phyloP scores from a whole-genome alignment of 148 eudicot species.

The Rhododendron henanense region DNA sequence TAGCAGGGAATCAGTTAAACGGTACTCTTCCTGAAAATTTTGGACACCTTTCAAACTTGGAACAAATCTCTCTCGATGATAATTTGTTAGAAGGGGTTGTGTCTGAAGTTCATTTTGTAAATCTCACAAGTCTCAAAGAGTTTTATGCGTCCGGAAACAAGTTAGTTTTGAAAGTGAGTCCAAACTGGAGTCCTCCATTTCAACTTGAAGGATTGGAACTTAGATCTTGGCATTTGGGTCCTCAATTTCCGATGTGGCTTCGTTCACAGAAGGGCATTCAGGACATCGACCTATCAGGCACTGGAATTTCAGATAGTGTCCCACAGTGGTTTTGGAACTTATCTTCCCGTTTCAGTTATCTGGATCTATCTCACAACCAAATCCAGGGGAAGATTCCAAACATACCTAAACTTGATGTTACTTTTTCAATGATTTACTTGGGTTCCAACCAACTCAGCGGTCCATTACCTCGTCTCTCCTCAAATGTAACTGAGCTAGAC shows the following conservation, averaged over 20 bases:
- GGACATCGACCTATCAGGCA: background rate
- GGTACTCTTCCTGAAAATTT: conserved; percentile 12
- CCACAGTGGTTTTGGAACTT: conserved; percentile 4
- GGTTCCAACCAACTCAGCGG: background rate
- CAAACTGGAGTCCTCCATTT: conserved; percentile 24
- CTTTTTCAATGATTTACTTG: background rate
- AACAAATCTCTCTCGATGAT: background rate
- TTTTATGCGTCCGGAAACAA: conserved; percentile 2
- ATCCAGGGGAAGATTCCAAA: background rate
- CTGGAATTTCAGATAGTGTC: background rate
- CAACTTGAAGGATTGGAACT: background rate
- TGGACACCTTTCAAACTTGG: conserved; percentile 8
- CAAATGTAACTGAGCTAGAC: background rate
- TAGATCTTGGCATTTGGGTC: conserved; percentile 10
- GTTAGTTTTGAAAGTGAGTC: conserved; percentile 7
- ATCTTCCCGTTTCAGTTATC: background rate
- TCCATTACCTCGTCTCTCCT: background rate
- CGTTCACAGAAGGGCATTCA: background rate
- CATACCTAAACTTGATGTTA: background rate
- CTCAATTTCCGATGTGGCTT: conserved; percentile 1
- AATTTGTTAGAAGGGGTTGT: conserved; percentile 17
- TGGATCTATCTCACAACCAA: conserved; percentile 4
- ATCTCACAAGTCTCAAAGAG: background rate
- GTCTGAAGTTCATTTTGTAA: conserved; percentile 7
- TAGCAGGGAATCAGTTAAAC: background rate